Evolutionary conservation across 192 early-diverging fungal species (phyloP).

Genomic region (Backusella sp.): DNA sequence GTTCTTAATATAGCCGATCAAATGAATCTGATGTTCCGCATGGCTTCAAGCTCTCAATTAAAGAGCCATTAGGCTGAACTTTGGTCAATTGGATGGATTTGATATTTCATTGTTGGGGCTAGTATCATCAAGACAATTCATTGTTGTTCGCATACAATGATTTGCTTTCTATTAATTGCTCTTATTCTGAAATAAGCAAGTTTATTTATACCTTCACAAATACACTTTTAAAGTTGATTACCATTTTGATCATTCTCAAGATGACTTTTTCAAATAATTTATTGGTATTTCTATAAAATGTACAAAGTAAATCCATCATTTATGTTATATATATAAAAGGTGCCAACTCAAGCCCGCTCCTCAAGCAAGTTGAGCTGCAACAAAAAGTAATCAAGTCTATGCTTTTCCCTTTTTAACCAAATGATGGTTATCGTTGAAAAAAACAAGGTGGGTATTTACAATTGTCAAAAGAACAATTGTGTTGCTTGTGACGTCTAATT

Average conservation of each 20-base stretch:
- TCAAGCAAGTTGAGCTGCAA: neutral
- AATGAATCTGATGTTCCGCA: neutral
- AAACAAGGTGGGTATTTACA: conserved; percentile 20
- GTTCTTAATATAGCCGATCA: neutral
- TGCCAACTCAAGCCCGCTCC: neutral
- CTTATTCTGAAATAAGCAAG: no score
- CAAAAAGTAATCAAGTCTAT: neutral
- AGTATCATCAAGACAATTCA: no score
- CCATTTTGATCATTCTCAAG: neutral
- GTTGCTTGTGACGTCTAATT: neutral
- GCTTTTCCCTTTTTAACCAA: neutral
- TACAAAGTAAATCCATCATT: neutral
- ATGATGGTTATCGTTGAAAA: neutral
- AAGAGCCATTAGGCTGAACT: neutral
- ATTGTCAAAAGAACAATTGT: conserved; percentile 18
- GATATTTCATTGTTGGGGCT: neutral
- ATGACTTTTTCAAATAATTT: neutral
- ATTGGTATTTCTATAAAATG: neutral
- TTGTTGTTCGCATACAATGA: no score
- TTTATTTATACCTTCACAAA: no score
- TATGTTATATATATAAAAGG: no score
- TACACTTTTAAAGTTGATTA: no score
- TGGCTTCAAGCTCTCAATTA: neutral
- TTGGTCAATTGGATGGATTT: neutral
- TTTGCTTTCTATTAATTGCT: no score